phyloP scores from a whole-genome alignment of 352 stramenopile species.

The Phytophthora idaei region DNA sequence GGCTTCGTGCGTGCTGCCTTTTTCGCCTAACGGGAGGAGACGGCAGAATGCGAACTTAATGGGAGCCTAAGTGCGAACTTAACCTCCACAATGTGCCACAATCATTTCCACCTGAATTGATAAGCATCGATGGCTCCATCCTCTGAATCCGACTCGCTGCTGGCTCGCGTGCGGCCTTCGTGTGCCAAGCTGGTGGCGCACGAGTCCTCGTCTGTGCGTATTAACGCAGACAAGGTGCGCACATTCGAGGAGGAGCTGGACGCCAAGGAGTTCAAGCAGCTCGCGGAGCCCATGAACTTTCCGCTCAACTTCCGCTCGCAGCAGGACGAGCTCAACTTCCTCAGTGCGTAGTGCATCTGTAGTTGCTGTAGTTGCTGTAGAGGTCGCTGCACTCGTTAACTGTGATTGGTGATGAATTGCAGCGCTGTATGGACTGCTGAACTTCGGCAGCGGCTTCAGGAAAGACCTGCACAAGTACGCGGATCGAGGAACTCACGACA shows the following conservation, averaged over 20 bases:
- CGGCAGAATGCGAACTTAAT: conserved; percentile 10
- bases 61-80: conserved; percentile 5
- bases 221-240: conserved; percentile 55
- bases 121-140: conserved; percentile 38
- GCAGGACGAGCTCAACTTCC: conserved; percentile 80
- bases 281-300: conserved; percentile 60
- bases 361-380: not conserved
- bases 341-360: conserved; percentile 46
- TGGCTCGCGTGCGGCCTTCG: conserved; percentile 57
- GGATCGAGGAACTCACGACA: conserved; percentile 71
- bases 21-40: conserved; percentile 26
- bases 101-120: conserved; percentile 17
- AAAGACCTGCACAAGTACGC: conserved; percentile 80
- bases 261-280: conserved; percentile 50
- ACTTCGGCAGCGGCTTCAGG: conserved; percentile 83
- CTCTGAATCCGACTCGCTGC: conserved; percentile 28
- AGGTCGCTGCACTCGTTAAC: not conserved
- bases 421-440: conserved; percentile 75
- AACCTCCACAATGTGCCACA: conserved; percentile 2
- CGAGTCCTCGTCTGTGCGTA: conserved; percentile 47
- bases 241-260: conserved; percentile 62
- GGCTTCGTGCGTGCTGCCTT: conserved; percentile 14
- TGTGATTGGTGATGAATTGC: conserved; percentile 1
- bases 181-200: conserved; percentile 57
- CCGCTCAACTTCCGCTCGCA: conserved; percentile 77